Base-by-base conservation (phyloP, 208 protist genomes). In the Herpetomonas samuelpessoai region DNA sequence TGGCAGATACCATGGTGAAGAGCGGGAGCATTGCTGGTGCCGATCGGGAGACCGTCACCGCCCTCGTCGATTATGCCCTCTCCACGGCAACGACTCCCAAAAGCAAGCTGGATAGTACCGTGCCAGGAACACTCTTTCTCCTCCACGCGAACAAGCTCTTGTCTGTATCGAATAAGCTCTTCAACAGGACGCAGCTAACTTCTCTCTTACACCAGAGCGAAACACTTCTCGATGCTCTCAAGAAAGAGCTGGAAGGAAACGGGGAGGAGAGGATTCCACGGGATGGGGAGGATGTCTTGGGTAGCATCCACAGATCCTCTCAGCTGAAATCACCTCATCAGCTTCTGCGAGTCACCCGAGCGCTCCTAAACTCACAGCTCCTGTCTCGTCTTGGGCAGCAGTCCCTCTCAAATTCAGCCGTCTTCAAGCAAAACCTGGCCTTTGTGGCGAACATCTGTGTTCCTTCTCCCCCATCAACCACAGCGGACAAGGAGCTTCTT, bases 51-150 rank as follows among this genome's bases (percentile, higher is more conserved):
- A n/a, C n/a, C n/a, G n/a, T n/a, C n/a, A n/a, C n/a, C n/a, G n/a
- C n/a, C n/a, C n/a, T n/a, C n/a, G n/a, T n/a, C n/a, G n/a, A n/a
- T n/a, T n/a, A n/a, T n/a, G n/a, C n/a, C n/a, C n/a, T n/a, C n/a
- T n/a, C n/a, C n/a, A n/a, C n/a, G n/a, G n/a, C n/a, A n/a, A n/a
- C n/a, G n/a, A n/a, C n/a, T n/a, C n/a, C n/a, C n/a, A n/a, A n/a
- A n/a, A n/a, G n/a, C n/a, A n/a, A n/a, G n/a, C n/a, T n/a, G n/a
- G n/a, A n/a, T n/a, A n/a, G n/a, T n/a, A n/a, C n/a, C n/a, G n/a
- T n/a, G 57, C 64, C 4, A 62, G 61, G 27, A n/a, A 44, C 76
- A 35, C 44, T 81, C n/a, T 63, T 71, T 30, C 51, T 81, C 22
- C 25, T 81, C 16, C 38, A 62, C 16, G 69, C 69, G 3, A 76